These are phyloP conservation scores for Ailanthus altissimus DNA, from an alignment of 345 rosid genomes.

Conservation along the genomic window DNA sequence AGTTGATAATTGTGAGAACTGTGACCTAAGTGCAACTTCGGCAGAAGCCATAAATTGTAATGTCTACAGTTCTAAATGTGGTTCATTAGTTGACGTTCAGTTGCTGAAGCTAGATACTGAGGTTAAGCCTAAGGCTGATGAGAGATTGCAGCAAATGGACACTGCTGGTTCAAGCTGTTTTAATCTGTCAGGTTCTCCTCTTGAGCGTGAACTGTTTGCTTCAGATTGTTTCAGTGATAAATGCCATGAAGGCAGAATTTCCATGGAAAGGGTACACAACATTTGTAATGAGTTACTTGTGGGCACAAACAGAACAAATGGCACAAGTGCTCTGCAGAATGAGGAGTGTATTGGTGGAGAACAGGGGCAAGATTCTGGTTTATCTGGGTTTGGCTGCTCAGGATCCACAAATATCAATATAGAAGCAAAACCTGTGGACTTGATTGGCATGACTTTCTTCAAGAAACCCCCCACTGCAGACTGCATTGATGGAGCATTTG, in stretches of 20 bases:
- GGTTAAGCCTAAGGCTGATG: constrained; percentile 23
- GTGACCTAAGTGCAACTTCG: constrained; percentile 27
- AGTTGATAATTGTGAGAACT: constrained; percentile 30
- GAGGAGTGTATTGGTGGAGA: constrained; percentile 27
- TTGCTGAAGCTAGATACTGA: constrained; percentile 17
- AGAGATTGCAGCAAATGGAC: constrained; percentile 31
- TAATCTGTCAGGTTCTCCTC: constrained; percentile 21
- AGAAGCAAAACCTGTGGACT: constrained; percentile 29
- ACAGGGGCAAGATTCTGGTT: constrained; percentile 27
- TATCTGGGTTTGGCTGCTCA: constrained; percentile 21
- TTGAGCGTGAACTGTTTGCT: constrained; percentile 20
- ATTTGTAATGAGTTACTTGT: constrained; percentile 27
- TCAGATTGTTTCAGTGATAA: constrained; percentile 14
- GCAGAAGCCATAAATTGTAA: constrained; percentile 30
- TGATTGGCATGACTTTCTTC: constrained; percentile 49
- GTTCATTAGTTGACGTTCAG: constrained; percentile 7
- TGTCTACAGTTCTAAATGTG: constrained; percentile 27
- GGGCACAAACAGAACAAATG: constrained; percentile 21
- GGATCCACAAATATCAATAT: constrained; percentile 21
- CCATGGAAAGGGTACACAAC: constrained; percentile 23
- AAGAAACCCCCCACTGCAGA: constrained; percentile 52
- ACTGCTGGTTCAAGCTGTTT: constrained; percentile 27
- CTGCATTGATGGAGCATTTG: constrained; percentile 38
- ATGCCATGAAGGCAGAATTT: constrained; percentile 19
- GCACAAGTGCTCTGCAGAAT: constrained; percentile 23